Conservation (phyloP, 139 green algal species). For the Coelastrella sp. region DNA sequence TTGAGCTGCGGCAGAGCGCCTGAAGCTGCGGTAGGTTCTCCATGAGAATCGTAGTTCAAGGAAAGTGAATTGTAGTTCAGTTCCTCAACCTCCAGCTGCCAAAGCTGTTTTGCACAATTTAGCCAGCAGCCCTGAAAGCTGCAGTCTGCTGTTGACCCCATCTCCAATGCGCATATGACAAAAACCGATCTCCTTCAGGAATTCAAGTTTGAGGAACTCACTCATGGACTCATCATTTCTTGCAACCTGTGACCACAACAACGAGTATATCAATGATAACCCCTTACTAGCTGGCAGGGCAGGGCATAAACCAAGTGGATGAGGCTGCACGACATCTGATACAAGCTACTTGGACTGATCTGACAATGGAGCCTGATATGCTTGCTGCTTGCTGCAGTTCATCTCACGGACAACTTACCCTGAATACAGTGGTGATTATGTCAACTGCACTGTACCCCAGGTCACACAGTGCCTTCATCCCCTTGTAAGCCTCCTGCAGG, state of each 20-base stretch:
- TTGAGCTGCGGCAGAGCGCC: too few species aligned
- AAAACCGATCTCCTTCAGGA: conserved; percentile 95
- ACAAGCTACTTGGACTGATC: too few species aligned
- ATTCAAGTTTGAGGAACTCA: conserved; percentile 98
- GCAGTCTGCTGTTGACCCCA: conserved; percentile 91
- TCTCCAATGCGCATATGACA: conserved; percentile 94
- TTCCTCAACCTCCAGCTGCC: neutral
- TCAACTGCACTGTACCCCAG: conserved; percentile 92
- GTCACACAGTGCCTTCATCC: conserved; percentile 88
- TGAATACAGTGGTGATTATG: conserved; percentile 98
- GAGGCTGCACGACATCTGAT: too few species aligned
- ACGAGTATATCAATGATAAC: too few species aligned
- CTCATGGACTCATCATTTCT: conserved; percentile 56
- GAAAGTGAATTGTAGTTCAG: too few species aligned
- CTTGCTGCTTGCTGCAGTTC: too few species aligned
- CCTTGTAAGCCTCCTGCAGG: conserved; percentile 85
- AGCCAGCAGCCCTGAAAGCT: conserved; percentile 93
- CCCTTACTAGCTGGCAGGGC: too few species aligned
- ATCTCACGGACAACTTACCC: conserved; percentile 48
- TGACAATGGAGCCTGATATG: too few species aligned
- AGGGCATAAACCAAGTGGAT: too few species aligned
- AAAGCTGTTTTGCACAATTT: conserved; percentile 84
- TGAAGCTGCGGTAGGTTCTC: too few species aligned
- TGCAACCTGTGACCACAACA: conserved; percentile 56
- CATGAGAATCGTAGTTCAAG: too few species aligned